Evolutionary conservation across 352 stramenopile species (phyloP), one percentile per base, ranked within the genome.

Genomic region (Globisporangium abappressorium): DNA sequence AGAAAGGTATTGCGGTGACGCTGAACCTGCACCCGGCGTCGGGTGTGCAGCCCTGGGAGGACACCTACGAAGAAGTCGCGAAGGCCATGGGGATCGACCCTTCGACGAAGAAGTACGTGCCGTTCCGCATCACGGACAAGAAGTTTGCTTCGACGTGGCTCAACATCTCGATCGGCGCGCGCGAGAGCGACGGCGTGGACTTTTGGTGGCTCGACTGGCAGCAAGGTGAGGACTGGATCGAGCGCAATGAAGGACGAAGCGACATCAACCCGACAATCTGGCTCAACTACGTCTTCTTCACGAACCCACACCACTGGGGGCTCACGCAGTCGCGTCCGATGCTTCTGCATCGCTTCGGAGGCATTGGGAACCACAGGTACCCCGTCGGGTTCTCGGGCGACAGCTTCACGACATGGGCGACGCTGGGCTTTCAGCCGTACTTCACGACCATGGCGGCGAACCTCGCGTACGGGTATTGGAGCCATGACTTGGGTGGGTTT

Each of bases 171-270:
- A 69, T 80, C 18, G 64, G 69, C 38, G 54, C 54, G 33, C 68
- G 64, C 5, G 71, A 78, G 62, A 34, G 57, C 20, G 71, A 80
- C 18, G 74, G 74, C 34, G 67, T 85, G 46, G 80, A 86, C 62
- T 82, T 85, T 46, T 87, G 75, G 78, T 89, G 80, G 80, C 83
- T 85, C 22, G 80, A 89, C 49, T 89, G 80, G 80, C 80, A 89
- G 66, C 80, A 89, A 34, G 79, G 79, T 34, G 76, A 75, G 53
- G 74, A 82, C 55, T 84, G 77, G 71, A 66, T 73, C 55, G 61
- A 80, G 14, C 59, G 64, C 9, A 33, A 68, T 30, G 64, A 80
- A 26, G 62, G 70, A 0, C 66, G 69, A 5, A 66, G 34, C 49
- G 70, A 76, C 33, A 62, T 80, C 34, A 87, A 86, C 69, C 80